Evolutionary conservation across 108 stramenopile species (phyloP), one percentile per base, ranked within the genome.

Genomic region (Fragilaria crotonensis): DNA sequence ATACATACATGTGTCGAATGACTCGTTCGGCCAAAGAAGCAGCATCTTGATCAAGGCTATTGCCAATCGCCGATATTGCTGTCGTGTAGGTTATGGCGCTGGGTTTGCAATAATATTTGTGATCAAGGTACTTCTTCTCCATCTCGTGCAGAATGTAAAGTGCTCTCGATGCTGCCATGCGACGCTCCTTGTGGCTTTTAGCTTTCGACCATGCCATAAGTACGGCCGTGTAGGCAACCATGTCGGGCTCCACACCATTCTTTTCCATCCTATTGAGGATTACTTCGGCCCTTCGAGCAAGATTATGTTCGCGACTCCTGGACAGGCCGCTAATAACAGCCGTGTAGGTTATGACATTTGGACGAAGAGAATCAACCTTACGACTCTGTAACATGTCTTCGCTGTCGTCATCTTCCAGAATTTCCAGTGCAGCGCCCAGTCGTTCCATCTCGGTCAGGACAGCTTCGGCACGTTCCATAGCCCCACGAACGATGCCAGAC

Each of bases 201-300:
- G 75, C 52, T 48, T 71, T 76, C 28, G 70, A 50, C 75, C 75
- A 76, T 52, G 70, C 71, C 60, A 72, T 73, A 4, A 78, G 21
- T 19, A 78, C 61, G 17, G 56, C 46, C 1, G 77, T 78, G 48
- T 78, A 78, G 14, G 71, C 77, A 1, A 78, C 77, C 67, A 78
- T 62, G 44, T 78, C 77, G 2, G 72, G 68, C 45, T 64, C 59
- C 18, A 78, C 63, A 1, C 71, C 73, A 30, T 71, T 68, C n/a
- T 64, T 61, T 53, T 75, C 78, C 86, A 87, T 83, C 19, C 72
- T 59, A 58, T 78, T 75, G 18, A 87, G 47, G 52, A 83, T 64
- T 19, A 58, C 69, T 45, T 73, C 71, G 3, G 72, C 72, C 25
- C 54, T 59, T n/a, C 46, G 26, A n/a, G 68, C 77, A 55, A 67